A percentile compares a stretch with the other conserved stretches of the same genome.
Conservation (phyloP, 2,329 filamentous ascomycete species). For the Colletotrichum aenigma region DNA sequence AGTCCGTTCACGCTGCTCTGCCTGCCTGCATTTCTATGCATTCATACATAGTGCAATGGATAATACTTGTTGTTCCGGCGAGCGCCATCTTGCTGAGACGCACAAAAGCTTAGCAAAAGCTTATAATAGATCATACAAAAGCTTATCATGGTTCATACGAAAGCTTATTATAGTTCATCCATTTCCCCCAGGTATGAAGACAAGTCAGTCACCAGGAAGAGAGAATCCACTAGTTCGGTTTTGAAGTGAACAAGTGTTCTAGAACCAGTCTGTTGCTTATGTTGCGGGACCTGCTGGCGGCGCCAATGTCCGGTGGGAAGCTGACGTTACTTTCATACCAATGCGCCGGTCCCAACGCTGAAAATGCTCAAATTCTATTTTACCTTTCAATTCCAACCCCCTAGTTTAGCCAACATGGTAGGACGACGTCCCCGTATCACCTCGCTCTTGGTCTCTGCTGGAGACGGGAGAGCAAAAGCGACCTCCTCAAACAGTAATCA, state of each 20-base stretch:
- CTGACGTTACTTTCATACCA: neutral
- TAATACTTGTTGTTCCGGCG: neutral
- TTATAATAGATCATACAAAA: neutral
- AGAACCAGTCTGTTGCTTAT: neutral
- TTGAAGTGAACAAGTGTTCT: neutral
- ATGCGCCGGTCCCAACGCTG: neutral
- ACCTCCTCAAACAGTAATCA: accelerated
- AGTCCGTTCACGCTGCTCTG: neutral
- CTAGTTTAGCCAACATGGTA: neutral
- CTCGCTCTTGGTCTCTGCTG: too few species aligned
- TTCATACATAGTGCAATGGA: neutral
- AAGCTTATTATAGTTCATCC: neutral
- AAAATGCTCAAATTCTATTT: neutral
- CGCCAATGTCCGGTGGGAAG: neutral
- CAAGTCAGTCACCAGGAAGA: neutral
- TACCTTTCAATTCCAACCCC: neutral
- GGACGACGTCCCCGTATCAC: neutral
- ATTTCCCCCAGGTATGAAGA: neutral
- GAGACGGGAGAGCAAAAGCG: neutral
- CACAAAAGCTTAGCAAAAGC: neutral
- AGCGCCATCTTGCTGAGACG: neutral
- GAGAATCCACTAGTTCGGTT: neutral
- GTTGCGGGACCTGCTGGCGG: neutral
- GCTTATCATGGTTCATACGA: neutral
- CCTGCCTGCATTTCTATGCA: neutral